Conservation (phyloP, 2,329 filamentous ascomycete species). For the Kalmusia sp. region DNA sequence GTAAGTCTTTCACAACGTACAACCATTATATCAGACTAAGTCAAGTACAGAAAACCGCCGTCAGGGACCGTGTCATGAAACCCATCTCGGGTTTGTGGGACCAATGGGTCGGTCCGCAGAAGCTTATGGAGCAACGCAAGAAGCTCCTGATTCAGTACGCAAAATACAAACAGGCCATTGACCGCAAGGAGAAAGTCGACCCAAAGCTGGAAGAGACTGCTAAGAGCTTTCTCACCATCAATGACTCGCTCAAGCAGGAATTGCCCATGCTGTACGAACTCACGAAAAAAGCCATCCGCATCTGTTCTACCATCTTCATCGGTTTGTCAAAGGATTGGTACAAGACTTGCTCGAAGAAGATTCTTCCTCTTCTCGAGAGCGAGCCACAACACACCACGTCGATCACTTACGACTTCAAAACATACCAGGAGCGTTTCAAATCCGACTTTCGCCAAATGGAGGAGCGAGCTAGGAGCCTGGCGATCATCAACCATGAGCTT, state of each 20-base stretch:
- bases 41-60: constrained; percentile 61
- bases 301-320: constrained; percentile 83
- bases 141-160: constrained; percentile 93
- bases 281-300: constrained; percentile 84
- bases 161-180: constrained; percentile 77
- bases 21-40: constrained; percentile 19
- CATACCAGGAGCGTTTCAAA: constrained; percentile 80
- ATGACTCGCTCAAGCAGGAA: constrained; percentile 92
- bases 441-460: constrained; percentile 80
- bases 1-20: constrained; percentile 57
- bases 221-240: constrained; percentile 88
- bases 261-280: constrained; percentile 82
- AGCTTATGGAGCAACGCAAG: constrained; percentile 91
- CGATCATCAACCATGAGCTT: constrained; percentile 77
- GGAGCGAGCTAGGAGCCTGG: constrained; percentile 72
- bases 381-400: constrained; percentile 49
- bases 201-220: constrained; percentile 83
- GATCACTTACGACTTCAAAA: constrained; percentile 70
- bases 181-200: constrained; percentile 84
- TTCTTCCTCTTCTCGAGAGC: constrained; percentile 74
- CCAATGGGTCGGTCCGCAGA: constrained; percentile 81
- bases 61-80: constrained; percentile 83
- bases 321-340: constrained; percentile 86
- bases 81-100: constrained; percentile 81
- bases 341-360: constrained; percentile 81